Conservation (phyloP, 2,329 filamentous ascomycete genomes). For the Pleoardoris graminearum region DNA sequence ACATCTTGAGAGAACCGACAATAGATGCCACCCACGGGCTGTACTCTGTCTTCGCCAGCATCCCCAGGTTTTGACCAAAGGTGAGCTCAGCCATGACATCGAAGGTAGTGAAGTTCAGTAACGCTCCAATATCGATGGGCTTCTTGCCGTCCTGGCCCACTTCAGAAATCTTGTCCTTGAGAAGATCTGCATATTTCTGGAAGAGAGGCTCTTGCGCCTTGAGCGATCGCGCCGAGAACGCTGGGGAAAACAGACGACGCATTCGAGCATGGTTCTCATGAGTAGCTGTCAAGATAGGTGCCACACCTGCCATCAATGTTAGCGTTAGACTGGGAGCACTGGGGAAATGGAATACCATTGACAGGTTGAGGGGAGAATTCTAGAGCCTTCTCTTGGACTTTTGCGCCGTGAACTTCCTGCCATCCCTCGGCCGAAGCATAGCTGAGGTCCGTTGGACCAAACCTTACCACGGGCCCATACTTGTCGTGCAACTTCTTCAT, state of each 20-base stretch:
- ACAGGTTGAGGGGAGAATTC: background rate
- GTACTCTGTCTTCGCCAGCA: slow-evolving; percentile 1
- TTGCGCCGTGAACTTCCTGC: slow-evolving; percentile 1
- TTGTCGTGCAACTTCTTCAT: background rate
- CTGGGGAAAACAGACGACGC: slow-evolving; percentile 29
- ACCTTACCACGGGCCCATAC: background rate
- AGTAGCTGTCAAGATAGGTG: background rate
- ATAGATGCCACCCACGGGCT: slow-evolving; percentile 1
- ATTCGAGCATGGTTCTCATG: slow-evolving; percentile 15
- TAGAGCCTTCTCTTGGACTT: slow-evolving; percentile 1
- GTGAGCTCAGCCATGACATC: slow-evolving; percentile 1
- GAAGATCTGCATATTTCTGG: slow-evolving; percentile 40
- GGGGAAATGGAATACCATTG: background rate
- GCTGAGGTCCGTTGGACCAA: background rate
- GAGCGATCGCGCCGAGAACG: slow-evolving; percentile 43
- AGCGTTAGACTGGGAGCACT: background rate
- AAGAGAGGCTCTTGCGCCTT: slow-evolving; percentile 42
- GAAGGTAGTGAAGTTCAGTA: slow-evolving; percentile 3
- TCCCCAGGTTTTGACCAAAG: background rate
- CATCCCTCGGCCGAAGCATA: background rate
- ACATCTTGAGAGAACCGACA: background rate
- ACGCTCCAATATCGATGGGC: background rate
- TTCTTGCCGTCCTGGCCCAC: slow-evolving; percentile 25
- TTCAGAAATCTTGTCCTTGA: slow-evolving; percentile 42
- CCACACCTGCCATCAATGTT: background rate